Base-by-base conservation (phyloP, 1,284 basidiomycete genomes). In the Mycosarcoma maydis region DNA sequence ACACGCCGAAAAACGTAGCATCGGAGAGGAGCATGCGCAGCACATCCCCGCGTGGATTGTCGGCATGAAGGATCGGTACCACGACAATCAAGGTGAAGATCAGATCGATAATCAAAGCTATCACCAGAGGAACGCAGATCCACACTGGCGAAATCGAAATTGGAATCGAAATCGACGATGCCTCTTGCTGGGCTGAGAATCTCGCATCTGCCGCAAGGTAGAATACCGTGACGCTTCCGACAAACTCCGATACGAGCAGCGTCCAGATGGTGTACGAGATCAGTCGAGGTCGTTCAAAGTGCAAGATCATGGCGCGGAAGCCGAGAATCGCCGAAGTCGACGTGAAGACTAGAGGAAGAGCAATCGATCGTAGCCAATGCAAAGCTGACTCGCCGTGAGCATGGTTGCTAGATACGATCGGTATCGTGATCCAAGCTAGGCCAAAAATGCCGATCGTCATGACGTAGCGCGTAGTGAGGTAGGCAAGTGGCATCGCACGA, bases 261-360 rank as follows among this genome's bases (percentile, higher is more conserved):
- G 30, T 4, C 13, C 51, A 36, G 26, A 69, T 55, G 11, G 46
- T 5, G 2, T 26, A 4, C 6, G 59, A 37, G 10, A 62, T 34
- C 6, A 39, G 29, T 6, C n/a, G 16, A 0, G 50, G 59, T 1
- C 47, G 50, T 9, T 58, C 29, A 10, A 42, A 59, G 36, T 69
- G 66, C 4, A 69, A n/a, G 2, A 69, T 40, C 19, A 51, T 13
- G 1, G 51, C 59, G 2, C 66, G 50, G 26, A 47, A 64, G 3
- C 59, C 66, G 0, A 69, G 22, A 2, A 69, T 40, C 0, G 55
- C 55, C 3, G 66, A 69, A 3, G 59, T 69, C 13, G 66, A 48
- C 4, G 59, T 55, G 29, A 55, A 47, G n/a, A n/a, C 20, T 26
- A 55, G 3, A 16, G 62, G 62, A 13, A 66, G 20, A 1, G 49